Evolutionary conservation across 805 yeast genomes (phyloP).

Genomic region (Cyberlindnera samutprakarnensis): DNA sequence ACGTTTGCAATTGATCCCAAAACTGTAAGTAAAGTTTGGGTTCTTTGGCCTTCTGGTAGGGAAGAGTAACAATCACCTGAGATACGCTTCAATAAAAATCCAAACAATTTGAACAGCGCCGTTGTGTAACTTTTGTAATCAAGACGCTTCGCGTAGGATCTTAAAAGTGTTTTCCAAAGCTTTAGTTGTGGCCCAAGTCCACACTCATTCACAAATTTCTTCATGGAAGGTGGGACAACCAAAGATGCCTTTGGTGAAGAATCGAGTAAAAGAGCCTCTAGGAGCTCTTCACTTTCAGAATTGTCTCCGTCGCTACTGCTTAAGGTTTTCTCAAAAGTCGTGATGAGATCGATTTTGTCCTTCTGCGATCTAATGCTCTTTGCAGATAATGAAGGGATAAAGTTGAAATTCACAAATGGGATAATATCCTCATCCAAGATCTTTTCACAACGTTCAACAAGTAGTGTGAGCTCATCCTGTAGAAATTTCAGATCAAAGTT

Average conservation of each 20-base stretch:
- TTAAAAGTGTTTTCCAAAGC: slow-evolving; percentile 68
- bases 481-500: slow-evolving; percentile 27
- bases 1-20: slow-evolving; percentile 49
- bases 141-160: slow-evolving; percentile 34
- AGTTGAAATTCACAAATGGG: slow-evolving; percentile 47
- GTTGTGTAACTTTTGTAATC: slow-evolving; percentile 30
- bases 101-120: slow-evolving; percentile 47
- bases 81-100: slow-evolving; percentile 30
- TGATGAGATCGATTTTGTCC: slow-evolving; percentile 64
- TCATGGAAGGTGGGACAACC: slow-evolving; percentile 39
- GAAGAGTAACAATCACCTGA: slow-evolving; percentile 17
- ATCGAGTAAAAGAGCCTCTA: slow-evolving; percentile 38
- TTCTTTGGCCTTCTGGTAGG: slow-evolving; percentile 27
- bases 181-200: slow-evolving; percentile 61
- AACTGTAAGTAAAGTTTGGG: slow-evolving; percentile 37
- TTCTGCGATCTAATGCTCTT: slow-evolving; percentile 50
- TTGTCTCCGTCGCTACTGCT: slow-evolving; percentile 16
- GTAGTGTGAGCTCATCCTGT: slow-evolving; percentile 17
- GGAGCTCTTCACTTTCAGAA: slow-evolving; percentile 24
- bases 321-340: slow-evolving; percentile 43
- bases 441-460: slow-evolving; percentile 15
- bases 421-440: slow-evolving; percentile 21
- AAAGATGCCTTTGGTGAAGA: slow-evolving; percentile 11
- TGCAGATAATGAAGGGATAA: slow-evolving; percentile 48
- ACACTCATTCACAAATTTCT: slow-evolving; percentile 51